phyloP scores from a whole-genome alignment of 768 basidiomycete genomes.

The Lactifluus pinguis region DNA sequence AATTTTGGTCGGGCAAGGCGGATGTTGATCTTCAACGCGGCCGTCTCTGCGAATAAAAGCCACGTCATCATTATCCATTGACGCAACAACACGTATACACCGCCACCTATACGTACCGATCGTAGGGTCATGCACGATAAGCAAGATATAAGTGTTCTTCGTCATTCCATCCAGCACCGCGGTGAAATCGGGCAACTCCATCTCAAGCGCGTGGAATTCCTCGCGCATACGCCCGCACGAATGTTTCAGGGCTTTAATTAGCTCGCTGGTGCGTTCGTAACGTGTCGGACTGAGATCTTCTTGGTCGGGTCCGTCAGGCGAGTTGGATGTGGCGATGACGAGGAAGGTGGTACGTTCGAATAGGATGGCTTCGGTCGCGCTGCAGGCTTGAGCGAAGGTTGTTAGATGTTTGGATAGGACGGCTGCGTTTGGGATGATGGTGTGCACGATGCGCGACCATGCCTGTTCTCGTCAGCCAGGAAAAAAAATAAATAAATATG shows the following conservation, averaged over 20 bases:
- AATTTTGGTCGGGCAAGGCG: constrained; percentile 80
- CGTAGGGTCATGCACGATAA: constrained; percentile 82
- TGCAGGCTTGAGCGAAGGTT: constrained; percentile 79
- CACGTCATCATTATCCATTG: background rate
- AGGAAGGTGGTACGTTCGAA: constrained; percentile 98
- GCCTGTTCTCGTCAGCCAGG: constrained; percentile 45
- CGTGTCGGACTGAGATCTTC: constrained; percentile 52
- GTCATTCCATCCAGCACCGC: constrained; percentile 91
- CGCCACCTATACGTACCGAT: constrained; percentile 53
- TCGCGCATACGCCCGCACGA: constrained; percentile 79
- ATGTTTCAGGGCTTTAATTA: constrained; percentile 93
- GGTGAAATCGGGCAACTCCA: constrained; percentile 79
- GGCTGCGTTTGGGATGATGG: constrained; percentile 84
- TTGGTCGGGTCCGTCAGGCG: constrained; percentile 32
- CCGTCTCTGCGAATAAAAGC: constrained; percentile 61
- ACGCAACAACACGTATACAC: background rate
- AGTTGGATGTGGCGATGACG: constrained; percentile 80
- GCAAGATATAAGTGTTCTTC: constrained; percentile 84
- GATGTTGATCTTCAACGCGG: constrained; percentile 81
- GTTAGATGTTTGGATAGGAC: constrained; percentile 81
- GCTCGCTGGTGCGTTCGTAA: constrained; percentile 82
- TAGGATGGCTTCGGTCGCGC: constrained; percentile 87
- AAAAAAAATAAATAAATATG: background rate
- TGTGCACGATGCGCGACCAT: constrained; percentile 96
- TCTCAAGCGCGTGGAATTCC: constrained; percentile 79